These are phyloP conservation scores for Spiromastix sp. DNA, from an alignment of 2,329 filamentous ascomycete species.

Conservation along the genomic window DNA sequence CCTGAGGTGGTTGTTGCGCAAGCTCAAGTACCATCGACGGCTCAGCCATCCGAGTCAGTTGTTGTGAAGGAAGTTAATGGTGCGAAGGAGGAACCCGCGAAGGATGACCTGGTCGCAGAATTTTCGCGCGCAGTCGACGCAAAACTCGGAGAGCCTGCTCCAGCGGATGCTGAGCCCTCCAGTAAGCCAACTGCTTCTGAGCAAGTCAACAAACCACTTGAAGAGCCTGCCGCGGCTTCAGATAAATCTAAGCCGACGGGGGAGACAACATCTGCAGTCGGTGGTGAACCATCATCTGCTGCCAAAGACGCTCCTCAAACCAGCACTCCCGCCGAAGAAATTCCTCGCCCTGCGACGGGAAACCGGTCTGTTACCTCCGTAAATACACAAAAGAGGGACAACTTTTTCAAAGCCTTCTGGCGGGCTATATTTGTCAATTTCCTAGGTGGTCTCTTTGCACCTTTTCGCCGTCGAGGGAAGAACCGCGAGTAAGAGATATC, in stretches of 20 bases:
- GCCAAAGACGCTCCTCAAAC: not conserved
- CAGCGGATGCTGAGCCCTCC: not conserved
- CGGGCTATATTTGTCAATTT: constrained; percentile 31
- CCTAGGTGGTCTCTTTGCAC: constrained; percentile 29
- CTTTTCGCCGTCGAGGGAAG: constrained; percentile 27
- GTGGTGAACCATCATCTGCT: not conserved
- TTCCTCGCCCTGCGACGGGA: constrained; percentile 1
- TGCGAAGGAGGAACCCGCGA: not conserved
- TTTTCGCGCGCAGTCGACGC: not conserved
- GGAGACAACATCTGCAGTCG: not conserved
- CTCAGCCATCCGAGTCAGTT: not conserved
- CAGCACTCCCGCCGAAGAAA: not conserved
- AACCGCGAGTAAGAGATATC: constrained; percentile 17
- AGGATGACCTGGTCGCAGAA: constrained; percentile 1
- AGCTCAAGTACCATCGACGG: not conserved
- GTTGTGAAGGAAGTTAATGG: not conserved
- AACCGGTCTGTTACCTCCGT: constrained; percentile 30
- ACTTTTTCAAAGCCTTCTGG: constrained; percentile 31
- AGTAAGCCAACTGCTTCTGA: not conserved
- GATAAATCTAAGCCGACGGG: not conserved
- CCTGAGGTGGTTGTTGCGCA: not conserved
- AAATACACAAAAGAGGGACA: constrained; percentile 24
- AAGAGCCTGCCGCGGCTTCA: constrained; percentile 1
- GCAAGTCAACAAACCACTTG: not conserved
- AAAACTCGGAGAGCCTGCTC: not conserved